phyloP scores from a whole-genome alignment of 1,284 basidiomycete species.

The Pterulicium gracile region DNA sequence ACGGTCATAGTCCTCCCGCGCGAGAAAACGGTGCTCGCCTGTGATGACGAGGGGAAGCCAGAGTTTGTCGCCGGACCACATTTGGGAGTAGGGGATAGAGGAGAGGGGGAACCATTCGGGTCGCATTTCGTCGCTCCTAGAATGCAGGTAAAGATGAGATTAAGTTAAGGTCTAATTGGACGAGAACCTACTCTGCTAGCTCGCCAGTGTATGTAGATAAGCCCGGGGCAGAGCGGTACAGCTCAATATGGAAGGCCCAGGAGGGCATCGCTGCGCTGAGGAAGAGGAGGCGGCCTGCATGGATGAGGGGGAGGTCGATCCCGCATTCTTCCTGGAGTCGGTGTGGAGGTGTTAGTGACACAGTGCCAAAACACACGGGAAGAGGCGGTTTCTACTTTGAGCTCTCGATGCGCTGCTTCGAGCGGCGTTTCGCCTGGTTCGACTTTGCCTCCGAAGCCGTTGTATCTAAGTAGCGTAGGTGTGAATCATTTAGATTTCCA shows the following conservation, averaged over 20 bases:
- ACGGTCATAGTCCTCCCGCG: slow-evolving; percentile 26
- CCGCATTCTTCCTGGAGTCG: not conserved
- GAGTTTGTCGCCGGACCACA: slow-evolving; percentile 30
- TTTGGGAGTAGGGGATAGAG: slow-evolving; percentile 23
- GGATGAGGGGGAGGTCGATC: not conserved
- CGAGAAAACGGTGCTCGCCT: slow-evolving; percentile 19
- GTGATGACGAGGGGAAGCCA: slow-evolving; percentile 23
- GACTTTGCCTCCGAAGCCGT: slow-evolving; percentile 41
- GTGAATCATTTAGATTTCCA: not conserved
- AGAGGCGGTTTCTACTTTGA: slow-evolving; percentile 21
- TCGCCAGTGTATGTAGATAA: not conserved
- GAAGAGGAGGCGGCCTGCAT: not conserved
- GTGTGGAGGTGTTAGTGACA: not conserved
- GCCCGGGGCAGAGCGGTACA: not conserved
- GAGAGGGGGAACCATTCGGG: slow-evolving; percentile 27
- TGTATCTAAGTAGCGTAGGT: slow-evolving; percentile 25
- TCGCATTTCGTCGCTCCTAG: slow-evolving; percentile 30
- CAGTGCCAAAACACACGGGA: not conserved
- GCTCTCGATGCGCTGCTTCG: slow-evolving; percentile 31
- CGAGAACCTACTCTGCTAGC: not conserved
- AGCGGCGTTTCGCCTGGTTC: slow-evolving; percentile 29
- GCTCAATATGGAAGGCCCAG: not conserved
- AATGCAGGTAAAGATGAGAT: not conserved
- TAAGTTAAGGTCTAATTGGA: not conserved
- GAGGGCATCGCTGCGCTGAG: not conserved